Evolutionary conservation across 805 yeast species (phyloP).

Genomic region (Cyberlindnera xishuangbannaensis): DNA sequence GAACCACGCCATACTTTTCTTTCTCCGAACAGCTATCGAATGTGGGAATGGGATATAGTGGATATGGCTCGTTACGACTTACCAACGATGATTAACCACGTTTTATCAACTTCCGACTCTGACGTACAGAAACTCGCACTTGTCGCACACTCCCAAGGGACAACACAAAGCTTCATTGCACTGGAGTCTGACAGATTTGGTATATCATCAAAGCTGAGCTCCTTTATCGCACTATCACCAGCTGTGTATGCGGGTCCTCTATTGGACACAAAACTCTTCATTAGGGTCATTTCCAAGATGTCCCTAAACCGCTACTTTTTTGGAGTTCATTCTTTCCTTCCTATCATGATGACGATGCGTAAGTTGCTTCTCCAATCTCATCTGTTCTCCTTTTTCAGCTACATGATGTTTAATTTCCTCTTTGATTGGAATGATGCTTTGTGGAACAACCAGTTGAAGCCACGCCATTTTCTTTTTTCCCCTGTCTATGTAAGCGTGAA

Average conservation of each 20-base stretch:
- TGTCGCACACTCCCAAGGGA: slow-evolving; percentile 90
- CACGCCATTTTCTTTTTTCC: slow-evolving; percentile 76
- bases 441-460: slow-evolving; percentile 66
- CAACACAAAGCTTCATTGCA: slow-evolving; percentile 75
- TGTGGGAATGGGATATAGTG: slow-evolving; percentile 94
- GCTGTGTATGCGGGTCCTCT: slow-evolving; percentile 86
- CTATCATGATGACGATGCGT: slow-evolving; percentile 62
- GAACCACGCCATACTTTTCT: slow-evolving; percentile 56
- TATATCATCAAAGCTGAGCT: slow-evolving; percentile 50
- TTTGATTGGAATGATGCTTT: slow-evolving; percentile 81
- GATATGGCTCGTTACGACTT: slow-evolving; percentile 79
- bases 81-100: slow-evolving; percentile 62
- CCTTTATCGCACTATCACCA: slow-evolving; percentile 79
- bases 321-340: slow-evolving; percentile 76
- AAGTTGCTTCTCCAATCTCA: slow-evolving; percentile 39
- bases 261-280: slow-evolving; percentile 55
- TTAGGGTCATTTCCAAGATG: slow-evolving; percentile 53
- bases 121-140: slow-evolving; percentile 44
- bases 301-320: slow-evolving; percentile 48
- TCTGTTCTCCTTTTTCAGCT: slow-evolving; percentile 61
- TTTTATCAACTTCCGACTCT: slow-evolving; percentile 35
- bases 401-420: slow-evolving; percentile 77
- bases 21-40: slow-evolving; percentile 37
- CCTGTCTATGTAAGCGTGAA: slow-evolving; percentile 78
- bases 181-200: slow-evolving; percentile 45